Evolutionary conservation across 2,329 filamentous ascomycete species (phyloP).

Genomic region (Hortaea werneckii): DNA sequence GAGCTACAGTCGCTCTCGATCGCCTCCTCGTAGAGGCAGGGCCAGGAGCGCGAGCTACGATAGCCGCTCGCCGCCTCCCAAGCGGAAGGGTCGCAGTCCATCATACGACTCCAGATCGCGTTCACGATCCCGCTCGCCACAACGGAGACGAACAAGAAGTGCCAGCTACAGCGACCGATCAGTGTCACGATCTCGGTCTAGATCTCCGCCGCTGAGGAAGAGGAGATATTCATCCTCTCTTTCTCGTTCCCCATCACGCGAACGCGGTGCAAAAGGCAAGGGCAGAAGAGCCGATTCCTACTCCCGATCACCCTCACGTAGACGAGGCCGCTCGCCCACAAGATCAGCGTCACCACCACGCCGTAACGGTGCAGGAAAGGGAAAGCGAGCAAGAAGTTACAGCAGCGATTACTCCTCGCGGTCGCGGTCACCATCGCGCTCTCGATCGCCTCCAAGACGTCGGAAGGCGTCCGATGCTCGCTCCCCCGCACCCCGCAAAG

Average conservation of each 20-base stretch:
- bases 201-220: constrained; percentile 6
- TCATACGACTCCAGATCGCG: constrained; percentile 19
- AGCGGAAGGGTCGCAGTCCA: constrained; percentile 1
- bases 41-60: background rate
- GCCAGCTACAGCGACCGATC: constrained; percentile 13
- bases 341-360: constrained; percentile 9
- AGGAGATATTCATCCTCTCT: constrained; percentile 6
- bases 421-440: constrained; percentile 7
- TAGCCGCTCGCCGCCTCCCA: constrained; percentile 2
- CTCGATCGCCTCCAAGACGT: constrained; percentile 2
- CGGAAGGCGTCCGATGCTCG: background rate
- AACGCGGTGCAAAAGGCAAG: constrained; percentile 15
- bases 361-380: constrained; percentile 8
- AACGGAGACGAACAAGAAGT: constrained; percentile 11
- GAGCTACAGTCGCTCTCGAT: constrained; percentile 11
- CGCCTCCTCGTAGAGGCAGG: constrained; percentile 1
- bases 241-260: constrained; percentile 23
- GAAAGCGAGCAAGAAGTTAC: constrained; percentile 12
- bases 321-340: constrained; percentile 4
- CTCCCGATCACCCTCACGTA: constrained; percentile 9
- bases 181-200: constrained; percentile 7
- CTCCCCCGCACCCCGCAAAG: background rate
- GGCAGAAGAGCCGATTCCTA: constrained; percentile 8
- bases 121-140: constrained; percentile 10
- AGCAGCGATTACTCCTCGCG: constrained; percentile 13